Percentiles rank a stretch among this genome's conserved stretches.
Evolutionary conservation across 768 basidiomycete genomes (phyloP).

Genomic region (Hygrocybe punicea): DNA sequence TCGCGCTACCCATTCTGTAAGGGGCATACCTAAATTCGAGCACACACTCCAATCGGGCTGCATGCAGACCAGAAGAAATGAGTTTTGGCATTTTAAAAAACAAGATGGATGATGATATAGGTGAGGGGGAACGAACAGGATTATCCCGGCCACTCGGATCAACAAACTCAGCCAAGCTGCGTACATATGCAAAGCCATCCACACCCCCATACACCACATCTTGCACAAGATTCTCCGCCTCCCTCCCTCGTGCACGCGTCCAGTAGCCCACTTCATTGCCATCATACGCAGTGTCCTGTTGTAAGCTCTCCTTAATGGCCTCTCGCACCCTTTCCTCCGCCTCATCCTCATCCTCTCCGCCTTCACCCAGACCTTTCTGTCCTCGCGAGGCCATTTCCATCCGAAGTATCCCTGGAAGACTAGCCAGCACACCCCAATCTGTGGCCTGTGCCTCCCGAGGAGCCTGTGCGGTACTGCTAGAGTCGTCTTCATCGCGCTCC

Average conservation of each 20-base stretch:
- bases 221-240: constrained; percentile 62
- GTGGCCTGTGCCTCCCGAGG: constrained; percentile 51
- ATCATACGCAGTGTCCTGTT: constrained; percentile 16
- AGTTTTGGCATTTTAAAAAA: constrained; percentile 4
- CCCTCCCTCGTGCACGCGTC: constrained; percentile 45
- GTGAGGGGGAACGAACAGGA: neutral
- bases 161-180: constrained; percentile 72
- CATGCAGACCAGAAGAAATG: constrained; percentile 4
- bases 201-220: constrained; percentile 80
- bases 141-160: constrained; percentile 11
- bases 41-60: neutral
- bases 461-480: constrained; percentile 35
- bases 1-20: constrained; percentile 43
- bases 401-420: constrained; percentile 38
- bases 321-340: constrained; percentile 12
- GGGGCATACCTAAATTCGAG: constrained; percentile 34
- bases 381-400: neutral
- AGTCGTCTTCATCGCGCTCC: constrained; percentile 37
- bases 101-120: constrained; percentile 2
- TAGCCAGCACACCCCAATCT: constrained; percentile 63
- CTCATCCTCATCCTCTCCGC: constrained; percentile 6
- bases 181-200: constrained; percentile 71
- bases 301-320: constrained; percentile 8
- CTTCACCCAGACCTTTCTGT: neutral
- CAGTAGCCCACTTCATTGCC: constrained; percentile 41